Evolutionary conservation across 2,329 filamentous ascomycete species (phyloP), one percentile per base, ranked within the genome.

Genomic region (Aspergillus jensenii): DNA sequence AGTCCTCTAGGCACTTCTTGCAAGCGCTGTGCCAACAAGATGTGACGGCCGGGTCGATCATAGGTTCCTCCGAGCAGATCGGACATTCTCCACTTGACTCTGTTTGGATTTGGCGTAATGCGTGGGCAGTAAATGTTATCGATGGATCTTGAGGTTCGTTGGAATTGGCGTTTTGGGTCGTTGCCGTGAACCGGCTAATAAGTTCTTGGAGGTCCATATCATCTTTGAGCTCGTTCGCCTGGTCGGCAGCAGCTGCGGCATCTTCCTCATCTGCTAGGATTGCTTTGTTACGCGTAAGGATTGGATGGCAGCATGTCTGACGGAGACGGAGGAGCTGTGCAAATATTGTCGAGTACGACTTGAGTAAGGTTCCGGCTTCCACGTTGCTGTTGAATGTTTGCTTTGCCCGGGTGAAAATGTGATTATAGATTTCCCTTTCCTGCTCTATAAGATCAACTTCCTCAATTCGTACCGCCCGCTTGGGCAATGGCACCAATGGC

Each of bases 21-120:
- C 95, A 99, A 1, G 95, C 93, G 35, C 91, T 96, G 74, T 99
- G 95, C 92, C 95, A 99, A 76, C 95, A 99, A 0, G 91, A 91
- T 0, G 95, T 98, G 1, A 99, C 95, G 0, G 90, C 89, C 70
- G 96, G 93, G 54, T 97, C 90, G 41, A 91, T 85, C 92, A 98
- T 98, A 3, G 93, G 92, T 72, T 98, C 95, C 73, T 98, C 93
- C 4, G 90, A 87, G 75, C 95, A 99, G 52, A 99, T 90, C 0
- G 95, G 93, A 68, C 95, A 99, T 77, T 99, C 95, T 60, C 89
- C 89, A 59, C 89, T 86, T 0, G 90, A 87, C 68, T 98, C 93
- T 55, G 90, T 90, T 64, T 96, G 90, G 48, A 99, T 99, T 72
- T 98, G 91, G 61, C 89, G 86, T 14, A 99, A 81, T 0, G 93